These are phyloP conservation scores for Lentinula lateritia DNA, from an alignment of 768 basidiomycete genomes.

Conservation along the genomic window DNA sequence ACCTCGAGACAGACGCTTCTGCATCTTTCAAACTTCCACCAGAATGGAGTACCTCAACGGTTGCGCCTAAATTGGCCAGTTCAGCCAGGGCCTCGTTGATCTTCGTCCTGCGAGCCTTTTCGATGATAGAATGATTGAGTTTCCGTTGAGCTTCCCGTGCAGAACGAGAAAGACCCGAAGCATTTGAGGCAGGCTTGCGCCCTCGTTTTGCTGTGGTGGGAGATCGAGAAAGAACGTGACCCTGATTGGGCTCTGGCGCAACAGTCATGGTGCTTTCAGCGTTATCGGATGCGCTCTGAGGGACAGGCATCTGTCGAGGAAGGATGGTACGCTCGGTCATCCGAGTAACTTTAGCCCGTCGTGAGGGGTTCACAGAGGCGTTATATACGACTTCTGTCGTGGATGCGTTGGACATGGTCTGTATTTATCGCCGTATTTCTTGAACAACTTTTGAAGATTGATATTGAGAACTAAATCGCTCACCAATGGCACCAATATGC, in stretches of 20 bases:
- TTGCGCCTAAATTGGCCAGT: conserved; percentile 13
- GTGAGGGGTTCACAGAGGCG: neutral
- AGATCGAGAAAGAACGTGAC: neutral
- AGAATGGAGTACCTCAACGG: neutral
- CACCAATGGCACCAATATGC: neutral
- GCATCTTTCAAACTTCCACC: neutral
- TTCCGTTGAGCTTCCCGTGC: conserved; percentile 86
- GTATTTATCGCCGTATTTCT: neutral
- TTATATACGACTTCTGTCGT: neutral
- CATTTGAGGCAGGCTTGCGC: conserved; percentile 57
- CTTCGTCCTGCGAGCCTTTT: conserved; percentile 90
- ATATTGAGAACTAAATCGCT: neutral
- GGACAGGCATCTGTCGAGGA: neutral
- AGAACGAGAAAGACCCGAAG: conserved; percentile 48
- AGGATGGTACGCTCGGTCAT: conserved; percentile 2
- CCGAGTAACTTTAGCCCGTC: neutral
- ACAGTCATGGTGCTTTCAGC: neutral
- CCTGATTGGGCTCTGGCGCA: neutral
- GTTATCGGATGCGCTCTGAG: neutral
- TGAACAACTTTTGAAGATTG: neutral
- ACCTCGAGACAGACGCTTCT: neutral
- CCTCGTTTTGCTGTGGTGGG: conserved; percentile 44
- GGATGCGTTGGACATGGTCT: neutral
- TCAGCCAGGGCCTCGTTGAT: conserved; percentile 88
- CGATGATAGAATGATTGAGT: conserved; percentile 92